Percentiles rank a stretch among this genome's conserved stretches.
These are phyloP conservation scores for Coemansia sp. DNA, from an alignment of 192 early-diverging fungal genomes.

Conservation along the genomic window DNA sequence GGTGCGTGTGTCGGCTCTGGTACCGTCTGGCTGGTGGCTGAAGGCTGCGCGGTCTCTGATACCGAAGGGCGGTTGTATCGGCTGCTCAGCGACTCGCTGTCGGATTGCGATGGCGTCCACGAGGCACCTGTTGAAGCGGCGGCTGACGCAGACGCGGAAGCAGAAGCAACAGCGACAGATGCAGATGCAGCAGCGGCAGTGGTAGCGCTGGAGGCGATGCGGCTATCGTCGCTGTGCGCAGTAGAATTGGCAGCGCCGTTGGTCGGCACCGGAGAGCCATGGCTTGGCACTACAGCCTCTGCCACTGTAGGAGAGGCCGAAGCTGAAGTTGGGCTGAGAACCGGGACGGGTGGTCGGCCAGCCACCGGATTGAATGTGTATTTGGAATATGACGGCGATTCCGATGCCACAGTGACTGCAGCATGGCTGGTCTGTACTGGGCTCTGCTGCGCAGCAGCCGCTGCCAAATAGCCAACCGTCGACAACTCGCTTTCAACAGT, in stretches of 20 bases:
- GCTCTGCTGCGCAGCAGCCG: constrained; percentile 12
- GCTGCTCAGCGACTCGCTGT: constrained; percentile 11
- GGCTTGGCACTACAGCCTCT: not conserved
- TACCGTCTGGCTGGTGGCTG: not conserved
- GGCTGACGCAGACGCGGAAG: no score
- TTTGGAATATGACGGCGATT: not conserved
- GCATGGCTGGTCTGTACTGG: constrained; percentile 1
- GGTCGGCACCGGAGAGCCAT: not conserved
- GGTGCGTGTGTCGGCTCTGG: not conserved
- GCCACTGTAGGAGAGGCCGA: not conserved
- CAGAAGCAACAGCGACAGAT: not conserved
- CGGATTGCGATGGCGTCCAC: not conserved
- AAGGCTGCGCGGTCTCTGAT: constrained; percentile 8
- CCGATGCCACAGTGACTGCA: not conserved
- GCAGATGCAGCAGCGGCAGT: not conserved
- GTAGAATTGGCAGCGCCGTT: not conserved
- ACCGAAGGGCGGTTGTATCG: not conserved
- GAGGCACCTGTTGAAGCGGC: not conserved
- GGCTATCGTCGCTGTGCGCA: not conserved
- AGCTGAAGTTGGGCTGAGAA: constrained; percentile 11
- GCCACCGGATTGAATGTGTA: constrained; percentile 44
- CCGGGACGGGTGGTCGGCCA: constrained; percentile 43
- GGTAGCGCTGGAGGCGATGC: not conserved
- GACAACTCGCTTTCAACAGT: constrained; percentile 27
- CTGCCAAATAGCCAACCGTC: constrained; percentile 8